Evolutionary conservation across 495 filamentous ascomycete species (phyloP).

Genomic region (Xylaria cubensis): DNA sequence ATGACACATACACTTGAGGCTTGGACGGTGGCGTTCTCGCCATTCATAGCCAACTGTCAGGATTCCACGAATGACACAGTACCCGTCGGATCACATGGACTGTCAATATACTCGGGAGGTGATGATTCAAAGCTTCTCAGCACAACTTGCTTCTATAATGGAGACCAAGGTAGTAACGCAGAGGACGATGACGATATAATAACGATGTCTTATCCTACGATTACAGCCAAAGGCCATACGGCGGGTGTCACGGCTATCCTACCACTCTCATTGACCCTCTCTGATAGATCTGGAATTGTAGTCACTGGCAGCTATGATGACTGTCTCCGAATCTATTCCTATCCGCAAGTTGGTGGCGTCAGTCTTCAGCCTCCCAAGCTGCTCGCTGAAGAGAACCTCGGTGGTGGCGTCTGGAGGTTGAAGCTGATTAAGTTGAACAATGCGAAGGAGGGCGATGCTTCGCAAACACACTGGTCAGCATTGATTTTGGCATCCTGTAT

Average conservation of each 20-base stretch:
- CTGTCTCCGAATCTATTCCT: conserved; percentile 67
- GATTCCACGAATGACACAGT: conserved; percentile 2
- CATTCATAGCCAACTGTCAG: conserved; percentile 18
- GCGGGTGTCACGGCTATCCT: conserved; percentile 92
- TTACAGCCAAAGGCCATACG: conserved; percentile 63
- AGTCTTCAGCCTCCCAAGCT: conserved; percentile 50
- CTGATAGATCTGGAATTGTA: conserved; percentile 58
- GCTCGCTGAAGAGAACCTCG: conserved; percentile 70
- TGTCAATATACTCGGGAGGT: conserved; percentile 67
- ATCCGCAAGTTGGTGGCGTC: conserved; percentile 21
- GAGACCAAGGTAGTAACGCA: neutral
- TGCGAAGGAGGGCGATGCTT: conserved; percentile 10
- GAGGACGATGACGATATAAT: conserved; percentile 37
- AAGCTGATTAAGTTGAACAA: conserved; percentile 65
- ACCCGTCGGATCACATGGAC: conserved; percentile 12
- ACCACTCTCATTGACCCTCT: conserved; percentile 56
- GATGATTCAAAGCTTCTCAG: conserved; percentile 65
- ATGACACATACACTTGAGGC: conserved; percentile 63
- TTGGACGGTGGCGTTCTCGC: conserved; percentile 69
- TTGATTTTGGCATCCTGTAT: conserved; percentile 88
- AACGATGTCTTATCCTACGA: conserved; percentile 42
- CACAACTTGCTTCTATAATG: conserved; percentile 35
- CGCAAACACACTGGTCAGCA: conserved; percentile 42
- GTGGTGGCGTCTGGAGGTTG: conserved; percentile 91
- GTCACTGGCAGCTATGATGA: conserved; percentile 96